Conservation (phyloP, 495 filamentous ascomycete species). For the Rhizodiscina lignyota region DNA sequence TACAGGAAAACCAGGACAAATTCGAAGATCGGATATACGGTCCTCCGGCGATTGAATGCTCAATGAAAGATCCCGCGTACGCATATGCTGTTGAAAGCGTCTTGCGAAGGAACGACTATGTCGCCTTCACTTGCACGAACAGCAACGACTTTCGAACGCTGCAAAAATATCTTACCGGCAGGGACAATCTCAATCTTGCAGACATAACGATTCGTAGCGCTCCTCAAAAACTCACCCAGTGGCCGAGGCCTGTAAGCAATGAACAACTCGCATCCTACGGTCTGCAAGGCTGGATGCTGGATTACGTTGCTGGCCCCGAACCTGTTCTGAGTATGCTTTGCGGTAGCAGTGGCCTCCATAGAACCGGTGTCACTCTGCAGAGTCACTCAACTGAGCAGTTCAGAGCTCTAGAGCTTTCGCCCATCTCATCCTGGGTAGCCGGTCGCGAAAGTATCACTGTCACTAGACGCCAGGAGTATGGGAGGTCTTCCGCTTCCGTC, state of each 20-base stretch:
- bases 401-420: slow-evolving; percentile 33
- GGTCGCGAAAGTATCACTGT: slow-evolving; percentile 41
- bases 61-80: slow-evolving; percentile 58
- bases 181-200: slow-evolving; percentile 34
- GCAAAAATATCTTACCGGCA: slow-evolving; percentile 30
- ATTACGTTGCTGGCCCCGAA: slow-evolving; percentile 65
- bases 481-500: slow-evolving; percentile 44
- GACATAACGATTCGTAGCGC: slow-evolving; percentile 49
- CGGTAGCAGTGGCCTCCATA: slow-evolving; percentile 43
- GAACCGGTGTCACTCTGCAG: slow-evolving; percentile 42
- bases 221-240: slow-evolving; percentile 29
- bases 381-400: slow-evolving; percentile 50
- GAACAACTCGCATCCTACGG: slow-evolving; percentile 42
- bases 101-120: slow-evolving; percentile 43
- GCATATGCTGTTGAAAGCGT: slow-evolving; percentile 59
- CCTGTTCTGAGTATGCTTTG: slow-evolving; percentile 81
- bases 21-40: slow-evolving; percentile 78
- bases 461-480: slow-evolving; percentile 56
- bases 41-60: slow-evolving; percentile 68
- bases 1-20: slow-evolving; percentile 47
- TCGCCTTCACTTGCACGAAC: slow-evolving; percentile 62
- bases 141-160: slow-evolving; percentile 58
- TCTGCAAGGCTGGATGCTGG: slow-evolving; percentile 62
- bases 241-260: slow-evolving; percentile 32
- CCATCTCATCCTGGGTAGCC: slow-evolving; percentile 44